Percentiles rank a stretch among this genome's conserved stretches.
Conservation (phyloP, 2,329 filamentous ascomycete genomes). For the Neobulgaria alba region DNA sequence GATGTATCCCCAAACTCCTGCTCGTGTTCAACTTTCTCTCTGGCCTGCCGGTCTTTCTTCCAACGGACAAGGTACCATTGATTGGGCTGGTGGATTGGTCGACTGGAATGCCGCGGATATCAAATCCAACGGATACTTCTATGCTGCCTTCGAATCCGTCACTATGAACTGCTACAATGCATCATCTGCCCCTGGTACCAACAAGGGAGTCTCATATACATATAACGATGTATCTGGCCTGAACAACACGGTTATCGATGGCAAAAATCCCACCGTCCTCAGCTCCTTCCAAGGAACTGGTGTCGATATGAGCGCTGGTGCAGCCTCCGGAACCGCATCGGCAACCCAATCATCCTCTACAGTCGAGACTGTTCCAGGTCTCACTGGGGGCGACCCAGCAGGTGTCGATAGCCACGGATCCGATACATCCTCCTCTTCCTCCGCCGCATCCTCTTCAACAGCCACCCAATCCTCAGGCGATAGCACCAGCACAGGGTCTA, state of each 20-base stretch:
- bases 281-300: slow-evolving; percentile 77
- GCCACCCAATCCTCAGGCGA: slow-evolving; percentile 11
- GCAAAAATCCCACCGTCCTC: slow-evolving; percentile 65
- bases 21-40: slow-evolving; percentile 85
- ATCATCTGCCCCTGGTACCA: slow-evolving; percentile 52
- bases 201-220: slow-evolving; percentile 63
- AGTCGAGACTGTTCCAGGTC: slow-evolving; percentile 43
- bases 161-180: slow-evolving; percentile 78
- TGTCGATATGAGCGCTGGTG: slow-evolving; percentile 54
- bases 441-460: slow-evolving; percentile 23
- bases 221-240: slow-evolving; percentile 58
- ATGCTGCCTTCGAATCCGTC: slow-evolving; percentile 68
- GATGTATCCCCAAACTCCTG: slow-evolving; percentile 83
- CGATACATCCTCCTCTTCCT: slow-evolving; percentile 16
- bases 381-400: slow-evolving; percentile 41
- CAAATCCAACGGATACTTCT: slow-evolving; percentile 80
- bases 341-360: slow-evolving; percentile 26
- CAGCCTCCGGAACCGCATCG: slow-evolving; percentile 27
- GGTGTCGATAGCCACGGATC: slow-evolving; percentile 21
- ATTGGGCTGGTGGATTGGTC: slow-evolving; percentile 54
- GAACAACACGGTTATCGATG: slow-evolving; percentile 70
- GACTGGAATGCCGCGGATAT: slow-evolving; percentile 50
- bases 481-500: neutral
- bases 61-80: slow-evolving; percentile 77
- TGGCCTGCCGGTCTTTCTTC: slow-evolving; percentile 81